Conservation (phyloP, 2,329 filamentous ascomycete genomes). For the Paracoccidioides brasiliensis region DNA sequence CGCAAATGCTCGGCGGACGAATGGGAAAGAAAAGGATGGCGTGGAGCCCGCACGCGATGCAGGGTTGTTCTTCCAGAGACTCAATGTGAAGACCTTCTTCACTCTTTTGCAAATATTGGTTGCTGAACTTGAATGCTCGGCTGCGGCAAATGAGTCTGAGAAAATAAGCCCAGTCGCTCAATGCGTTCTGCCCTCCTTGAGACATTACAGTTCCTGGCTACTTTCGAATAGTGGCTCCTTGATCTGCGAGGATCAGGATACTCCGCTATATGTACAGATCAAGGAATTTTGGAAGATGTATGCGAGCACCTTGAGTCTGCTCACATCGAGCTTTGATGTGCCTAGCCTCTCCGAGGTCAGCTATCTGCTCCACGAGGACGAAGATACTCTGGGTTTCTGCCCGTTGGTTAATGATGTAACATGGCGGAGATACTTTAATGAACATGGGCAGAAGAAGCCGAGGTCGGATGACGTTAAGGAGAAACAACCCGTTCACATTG, state of each 20-base stretch:
- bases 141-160: conserved; percentile 30
- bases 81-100: conserved; percentile 68
- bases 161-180: conserved; percentile 47
- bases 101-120: conserved; percentile 57
- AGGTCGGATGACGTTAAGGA: conserved; percentile 39
- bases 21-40: conserved; percentile 36
- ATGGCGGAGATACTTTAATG: conserved; percentile 39
- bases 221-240: conserved; percentile 43
- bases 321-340: conserved; percentile 47
- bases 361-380: conserved; percentile 57
- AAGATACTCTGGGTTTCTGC: conserved; percentile 51
- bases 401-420: conserved; percentile 43
- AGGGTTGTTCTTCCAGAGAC: conserved; percentile 51
- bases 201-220: conserved; percentile 58
- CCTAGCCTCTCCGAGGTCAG: conserved; percentile 41
- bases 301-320: conserved; percentile 46
- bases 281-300: conserved; percentile 54
- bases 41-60: conserved; percentile 16
- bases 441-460: conserved; percentile 35
- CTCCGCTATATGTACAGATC: conserved; percentile 43
- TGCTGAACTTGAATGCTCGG: conserved; percentile 52
- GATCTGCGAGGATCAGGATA: conserved; percentile 40
- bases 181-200: conserved; percentile 49
- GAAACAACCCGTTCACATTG: conserved; percentile 44
- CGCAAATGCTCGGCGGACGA: conserved; percentile 46